These are phyloP conservation scores for Lactarius hengduanensis DNA, from an alignment of 768 basidiomycete species.

Conservation along the genomic window DNA sequence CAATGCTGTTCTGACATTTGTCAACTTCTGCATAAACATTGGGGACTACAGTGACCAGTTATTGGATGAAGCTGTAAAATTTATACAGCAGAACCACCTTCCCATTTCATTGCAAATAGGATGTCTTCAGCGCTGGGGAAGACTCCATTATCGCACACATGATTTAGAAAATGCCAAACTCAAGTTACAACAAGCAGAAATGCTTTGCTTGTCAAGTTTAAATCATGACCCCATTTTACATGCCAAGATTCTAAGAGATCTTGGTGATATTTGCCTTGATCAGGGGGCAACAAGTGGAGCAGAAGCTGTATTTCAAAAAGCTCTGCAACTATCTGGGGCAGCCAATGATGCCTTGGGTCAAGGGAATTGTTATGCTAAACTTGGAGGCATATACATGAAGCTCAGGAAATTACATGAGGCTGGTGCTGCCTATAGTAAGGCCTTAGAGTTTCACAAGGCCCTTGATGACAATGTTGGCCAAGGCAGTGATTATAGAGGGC, in stretches of 20 bases:
- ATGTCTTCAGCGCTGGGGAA: conserved; percentile 3
- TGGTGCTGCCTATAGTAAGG: neutral
- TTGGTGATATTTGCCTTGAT: neutral
- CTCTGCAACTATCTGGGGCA: neutral
- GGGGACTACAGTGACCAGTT: conserved; percentile 7
- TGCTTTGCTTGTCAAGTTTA: neutral
- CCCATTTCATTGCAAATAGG: neutral
- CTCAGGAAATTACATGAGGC: neutral
- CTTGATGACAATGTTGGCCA: neutral
- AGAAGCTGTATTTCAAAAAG: neutral
- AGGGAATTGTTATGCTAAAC: neutral
- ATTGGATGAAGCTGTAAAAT: neutral
- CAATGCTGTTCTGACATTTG: conserved; percentile 1
- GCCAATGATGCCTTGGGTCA: conserved; percentile 3
- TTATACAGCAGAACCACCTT: neutral
- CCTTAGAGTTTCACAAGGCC: conserved; percentile 1
- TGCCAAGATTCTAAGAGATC: neutral
- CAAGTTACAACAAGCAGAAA: neutral
- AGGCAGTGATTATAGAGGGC: conserved; percentile 1
- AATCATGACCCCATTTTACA: neutral
- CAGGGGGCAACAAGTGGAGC: neutral
- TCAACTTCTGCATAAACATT: conserved; percentile 8
- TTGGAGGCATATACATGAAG: conserved; percentile 9
- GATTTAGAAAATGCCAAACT: neutral
- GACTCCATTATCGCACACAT: neutral